phyloP scores from a whole-genome alignment of 192 early-diverging fungal genomes.

The Gonapodya sp. region DNA sequence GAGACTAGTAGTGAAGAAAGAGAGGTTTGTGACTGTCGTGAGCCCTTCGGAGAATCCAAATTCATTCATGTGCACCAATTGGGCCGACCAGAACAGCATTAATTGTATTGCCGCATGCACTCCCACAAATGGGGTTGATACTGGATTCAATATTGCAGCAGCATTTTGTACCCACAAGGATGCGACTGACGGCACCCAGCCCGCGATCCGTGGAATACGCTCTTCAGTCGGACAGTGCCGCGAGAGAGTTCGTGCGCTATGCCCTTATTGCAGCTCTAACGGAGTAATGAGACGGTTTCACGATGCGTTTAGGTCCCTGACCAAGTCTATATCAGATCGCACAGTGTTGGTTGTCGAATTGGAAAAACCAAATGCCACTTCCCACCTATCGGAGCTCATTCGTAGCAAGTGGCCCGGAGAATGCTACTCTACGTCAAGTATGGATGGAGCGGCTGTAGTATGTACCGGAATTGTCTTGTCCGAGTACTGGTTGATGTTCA shows the following conservation, averaged over 20 bases:
- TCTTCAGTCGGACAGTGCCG: neutral
- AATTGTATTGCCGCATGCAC: slow-evolving; percentile 31
- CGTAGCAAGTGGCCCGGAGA: neutral
- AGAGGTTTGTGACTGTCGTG: slow-evolving; percentile 25
- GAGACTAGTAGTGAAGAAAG: slow-evolving; percentile 26
- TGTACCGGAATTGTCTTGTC: too few species aligned
- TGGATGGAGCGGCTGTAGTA: neutral
- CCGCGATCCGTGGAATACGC: neutral
- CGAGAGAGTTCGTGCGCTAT: neutral
- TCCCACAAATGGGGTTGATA: slow-evolving; percentile 27
- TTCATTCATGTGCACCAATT: too few species aligned
- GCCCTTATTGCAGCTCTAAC: neutral
- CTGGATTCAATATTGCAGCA: slow-evolving; percentile 25
- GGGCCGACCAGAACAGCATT: slow-evolving; percentile 26
- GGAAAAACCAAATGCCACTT: neutral
- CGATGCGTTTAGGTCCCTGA: neutral
- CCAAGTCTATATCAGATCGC: neutral
- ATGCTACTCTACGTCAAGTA: neutral
- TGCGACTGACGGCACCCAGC: neutral
- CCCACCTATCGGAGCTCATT: neutral
- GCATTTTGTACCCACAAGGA: slow-evolving; percentile 7
- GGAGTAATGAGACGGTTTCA: neutral
- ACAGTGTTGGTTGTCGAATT: neutral
- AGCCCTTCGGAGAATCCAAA: slow-evolving; percentile 9
- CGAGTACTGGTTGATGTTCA: neutral